Base-by-base conservation (phyloP, 2,329 filamentous ascomycete species). In the Aspergillus thermomutatus region DNA sequence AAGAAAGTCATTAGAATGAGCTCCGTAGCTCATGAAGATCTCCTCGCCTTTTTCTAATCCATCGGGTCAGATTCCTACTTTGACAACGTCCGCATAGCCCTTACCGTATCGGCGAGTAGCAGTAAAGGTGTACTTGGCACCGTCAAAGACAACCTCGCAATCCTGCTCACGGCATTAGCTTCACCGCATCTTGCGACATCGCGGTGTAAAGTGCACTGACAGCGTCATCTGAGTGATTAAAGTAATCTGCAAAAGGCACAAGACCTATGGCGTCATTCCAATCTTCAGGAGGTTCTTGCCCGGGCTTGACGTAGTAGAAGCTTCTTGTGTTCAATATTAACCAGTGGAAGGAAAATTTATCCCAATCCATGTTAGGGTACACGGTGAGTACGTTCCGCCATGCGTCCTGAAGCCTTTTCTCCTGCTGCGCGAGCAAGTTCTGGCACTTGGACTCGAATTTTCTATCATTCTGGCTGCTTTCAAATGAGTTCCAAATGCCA, bases 281-380 rank as follows among this genome's bases (percentile, higher is more conserved):
- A 31, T 73, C 67, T 25, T 65, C 62, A 11, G 67, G 67, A n/a
- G 64, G 61, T 4, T 69, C 59, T 59, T 52, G 68, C 25, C 64
- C 76, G 7, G 72, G 72, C 43, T 69, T 75, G 21, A 80, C 73
- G 74, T 82, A 84, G 64, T 83, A 84, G 63, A 86, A 85, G n/a
- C 79, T 82, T 60, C 83, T 72, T 2, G 81, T 83, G 64, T 84
- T 83, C 19, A 84, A 77, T 46, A 85, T 79, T 23, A 82, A 72
- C 83, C 83, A 86, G 63, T 79, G 76, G 65, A 85, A 83, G 5
- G 71, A 70, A 60, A 80, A 84, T 2, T 66, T 63, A 10, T 72
- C 59, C 62, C 74, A 74, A 6, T 75, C 66, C 0, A 71, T 66
- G 2, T 71, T 60, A 0, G 79, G 77, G 47, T 79, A 65, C 4